These are phyloP conservation scores for Diaporthe helianthi DNA, from an alignment of 2,329 filamentous ascomycete genomes.

Conservation along the genomic window DNA sequence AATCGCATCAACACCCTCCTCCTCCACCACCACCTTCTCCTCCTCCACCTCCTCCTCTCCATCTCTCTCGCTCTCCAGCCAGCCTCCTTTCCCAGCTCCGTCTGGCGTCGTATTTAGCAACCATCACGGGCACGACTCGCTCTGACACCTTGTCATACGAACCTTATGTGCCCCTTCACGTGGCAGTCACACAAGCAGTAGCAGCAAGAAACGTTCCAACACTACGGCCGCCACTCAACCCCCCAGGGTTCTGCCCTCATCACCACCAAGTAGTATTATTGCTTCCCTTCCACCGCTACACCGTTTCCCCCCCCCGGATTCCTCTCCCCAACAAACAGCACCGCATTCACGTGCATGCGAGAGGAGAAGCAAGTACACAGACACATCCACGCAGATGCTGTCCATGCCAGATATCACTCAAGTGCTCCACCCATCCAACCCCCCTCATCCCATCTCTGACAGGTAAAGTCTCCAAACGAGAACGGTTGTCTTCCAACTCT, in stretches of 20 bases:
- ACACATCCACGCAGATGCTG: background rate
- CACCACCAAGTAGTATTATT: background rate
- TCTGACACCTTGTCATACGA: constrained; percentile 26
- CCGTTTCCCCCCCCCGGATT: background rate
- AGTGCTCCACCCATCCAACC: background rate
- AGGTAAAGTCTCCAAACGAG: background rate
- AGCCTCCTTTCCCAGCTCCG: background rate
- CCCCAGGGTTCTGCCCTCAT: background rate
- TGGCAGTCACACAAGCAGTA: constrained; percentile 26
- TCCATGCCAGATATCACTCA: too few relatives aligned
- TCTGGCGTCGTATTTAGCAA: constrained; percentile 4
- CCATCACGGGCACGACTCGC: constrained; percentile 7
- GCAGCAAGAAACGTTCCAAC: background rate
- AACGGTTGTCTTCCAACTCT: constrained; percentile 5
- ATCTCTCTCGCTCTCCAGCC: background rate
- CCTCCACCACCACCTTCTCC: background rate
- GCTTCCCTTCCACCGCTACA: background rate
- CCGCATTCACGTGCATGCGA: background rate
- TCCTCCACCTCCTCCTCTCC: background rate
- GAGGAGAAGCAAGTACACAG: background rate
- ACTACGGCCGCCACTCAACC: background rate
- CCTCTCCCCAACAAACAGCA: background rate
- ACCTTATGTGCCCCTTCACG: constrained; percentile 26
- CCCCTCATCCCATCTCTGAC: constrained; percentile 25
- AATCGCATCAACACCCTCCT: too few relatives aligned